phyloP scores from a whole-genome alignment of 2,329 filamentous ascomycete genomes.

The Fusarium haematococcum region DNA sequence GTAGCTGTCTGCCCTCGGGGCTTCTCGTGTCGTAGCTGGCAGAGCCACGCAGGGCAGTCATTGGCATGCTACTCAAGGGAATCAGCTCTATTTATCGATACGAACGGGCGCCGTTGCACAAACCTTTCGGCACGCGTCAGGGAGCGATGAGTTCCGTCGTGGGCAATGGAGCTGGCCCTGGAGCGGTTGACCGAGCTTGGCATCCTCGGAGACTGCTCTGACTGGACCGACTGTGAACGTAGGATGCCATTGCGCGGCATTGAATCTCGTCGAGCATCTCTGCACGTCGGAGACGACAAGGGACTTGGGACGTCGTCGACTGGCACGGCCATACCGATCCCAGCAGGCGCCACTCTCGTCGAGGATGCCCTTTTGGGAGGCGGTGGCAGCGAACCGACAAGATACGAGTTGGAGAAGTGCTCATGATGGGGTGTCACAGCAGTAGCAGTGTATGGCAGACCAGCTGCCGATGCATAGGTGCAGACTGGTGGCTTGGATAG shows the following conservation, averaged over 20 bases:
- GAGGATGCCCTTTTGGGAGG: conserved; percentile 28
- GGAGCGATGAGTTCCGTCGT: conserved; percentile 27
- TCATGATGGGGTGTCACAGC: conserved; percentile 42
- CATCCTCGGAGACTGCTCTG: conserved; percentile 32
- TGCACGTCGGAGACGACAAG: conserved; percentile 26
- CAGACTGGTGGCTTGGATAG: conserved; percentile 63
- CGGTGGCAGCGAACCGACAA: conserved; percentile 44
- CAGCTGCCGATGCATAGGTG: conserved; percentile 55
- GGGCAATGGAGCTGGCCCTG: conserved; percentile 27
- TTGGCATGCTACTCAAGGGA: conserved; percentile 30
- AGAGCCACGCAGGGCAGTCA: conserved; percentile 24
- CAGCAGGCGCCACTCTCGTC: conserved; percentile 21
- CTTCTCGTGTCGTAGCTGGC: conserved; percentile 33
- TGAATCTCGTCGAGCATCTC: conserved; percentile 30
- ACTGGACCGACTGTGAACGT: conserved; percentile 34
- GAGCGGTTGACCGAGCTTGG: conserved; percentile 27
- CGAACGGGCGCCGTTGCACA: conserved; percentile 16
- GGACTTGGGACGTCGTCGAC: conserved; percentile 25
- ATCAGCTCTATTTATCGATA: conserved; percentile 35
- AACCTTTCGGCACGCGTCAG: conserved; percentile 41
- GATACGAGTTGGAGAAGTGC: conserved; percentile 49
- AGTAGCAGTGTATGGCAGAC: conserved; percentile 54
- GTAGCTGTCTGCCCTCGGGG: conserved; percentile 29
- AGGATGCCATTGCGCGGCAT: conserved; percentile 16
- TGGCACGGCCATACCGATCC: conserved; percentile 36